Base-by-base conservation (phyloP, 768 basidiomycete genomes). In the Boletus eberwhitei region DNA sequence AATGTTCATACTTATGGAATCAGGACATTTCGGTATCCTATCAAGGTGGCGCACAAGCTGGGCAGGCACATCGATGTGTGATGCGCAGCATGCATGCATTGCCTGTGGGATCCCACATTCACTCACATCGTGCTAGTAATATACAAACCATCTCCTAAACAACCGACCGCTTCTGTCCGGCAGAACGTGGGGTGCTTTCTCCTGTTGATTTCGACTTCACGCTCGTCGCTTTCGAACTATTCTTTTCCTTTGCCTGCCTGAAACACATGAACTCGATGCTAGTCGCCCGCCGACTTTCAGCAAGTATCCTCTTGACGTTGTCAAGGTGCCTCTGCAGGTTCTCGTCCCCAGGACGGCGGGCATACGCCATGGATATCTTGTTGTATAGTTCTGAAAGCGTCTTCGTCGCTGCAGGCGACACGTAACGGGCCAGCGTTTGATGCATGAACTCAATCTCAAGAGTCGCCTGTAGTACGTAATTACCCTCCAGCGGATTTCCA, bases 361-460 rank as follows among this genome's bases (percentile, higher is more conserved):
- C 81, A 73, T 98, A 98, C 17, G 93, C 88, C 71, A 93, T 86
- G 13, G 94, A 96, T 60, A 99, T 98, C 63, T 87, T 91, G 68
- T 87, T 90, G 75, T 98, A 99, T 49, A 98, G 79, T 54, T 96
- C 90, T 31, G 92, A 88, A 26, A 99, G 82, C 46, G 86, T 91
- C 65, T 86, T 85, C 35, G 89, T 88, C 14, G 96, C 92, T 8
- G 79, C 65, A 2, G 86, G 77, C 16, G 90, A 88, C 50, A 98
- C 89, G 68, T 96, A 95, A 61, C 90, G 86, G 31, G 87, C 84
- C 39, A 99, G 77, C 7, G 91, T 93, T 74, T 98, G 97, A 71
- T 99, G 96, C 79, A 98, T 86, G 76, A 98, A 98, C 74, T 98
- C 97, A 61, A 98, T 97, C 72, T 98, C 96, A 26, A 99, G 85